Percentiles rank a stretch among this genome's conserved stretches.
Conservation (phyloP, 2,329 filamentous ascomycete genomes). For the Diatrype stigma region DNA sequence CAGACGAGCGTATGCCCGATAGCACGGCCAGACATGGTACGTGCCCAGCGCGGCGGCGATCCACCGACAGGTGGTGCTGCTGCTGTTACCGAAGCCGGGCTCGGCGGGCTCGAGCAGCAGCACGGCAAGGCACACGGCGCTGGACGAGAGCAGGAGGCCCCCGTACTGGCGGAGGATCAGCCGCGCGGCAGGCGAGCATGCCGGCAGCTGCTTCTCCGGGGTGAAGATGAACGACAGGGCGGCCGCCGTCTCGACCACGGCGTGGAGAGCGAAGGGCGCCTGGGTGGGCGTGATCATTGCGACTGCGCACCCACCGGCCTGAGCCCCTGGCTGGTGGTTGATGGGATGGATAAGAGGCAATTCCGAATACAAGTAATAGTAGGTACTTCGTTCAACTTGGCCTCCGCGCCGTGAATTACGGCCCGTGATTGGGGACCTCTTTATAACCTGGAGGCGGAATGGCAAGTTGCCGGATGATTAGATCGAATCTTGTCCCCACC, state of each 20-base stretch:
- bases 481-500: too few species aligned
- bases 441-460: too few species aligned
- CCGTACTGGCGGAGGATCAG: constrained; percentile 45
- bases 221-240: constrained; percentile 41
- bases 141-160: constrained; percentile 41
- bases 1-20: constrained; percentile 37
- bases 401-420: too few species aligned
- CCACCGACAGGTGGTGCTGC: constrained; percentile 27
- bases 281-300: constrained; percentile 19
- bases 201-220: constrained; percentile 39
- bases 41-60: constrained; percentile 38
- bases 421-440: too few species aligned
- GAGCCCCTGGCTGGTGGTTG: neutral
- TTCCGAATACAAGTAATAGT: too few species aligned
- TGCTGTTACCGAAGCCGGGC: constrained; percentile 25
- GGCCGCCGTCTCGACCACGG: constrained; percentile 37
- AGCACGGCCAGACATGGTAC: constrained; percentile 46
- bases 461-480: too few species aligned
- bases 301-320: neutral
- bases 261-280: constrained; percentile 35
- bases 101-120: too few species aligned
- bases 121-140: constrained; percentile 38
- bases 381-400: too few species aligned
- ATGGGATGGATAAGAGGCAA: too few species aligned
- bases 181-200: constrained; percentile 33